phyloP scores from a whole-genome alignment of 2,329 filamentous ascomycete genomes.

The Nemania diffusa region DNA sequence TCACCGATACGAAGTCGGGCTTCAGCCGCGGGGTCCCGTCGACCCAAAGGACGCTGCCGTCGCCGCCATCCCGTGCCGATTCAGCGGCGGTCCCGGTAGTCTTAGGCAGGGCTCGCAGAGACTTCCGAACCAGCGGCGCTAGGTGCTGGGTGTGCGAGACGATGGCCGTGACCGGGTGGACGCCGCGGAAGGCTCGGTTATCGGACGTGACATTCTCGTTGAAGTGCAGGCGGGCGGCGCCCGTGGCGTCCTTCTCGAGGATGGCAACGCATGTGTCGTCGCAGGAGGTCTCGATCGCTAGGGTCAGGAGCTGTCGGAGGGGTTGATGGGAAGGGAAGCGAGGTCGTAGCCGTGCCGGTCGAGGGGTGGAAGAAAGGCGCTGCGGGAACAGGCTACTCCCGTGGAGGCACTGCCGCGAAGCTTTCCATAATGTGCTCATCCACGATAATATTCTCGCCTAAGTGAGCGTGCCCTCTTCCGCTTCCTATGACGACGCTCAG shows the following conservation, averaged over 20 bases:
- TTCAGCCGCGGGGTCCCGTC: conserved; percentile 54
- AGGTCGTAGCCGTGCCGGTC: background rate
- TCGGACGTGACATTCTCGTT: conserved; percentile 85
- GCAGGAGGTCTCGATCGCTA: conserved; percentile 87
- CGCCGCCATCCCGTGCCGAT: background rate
- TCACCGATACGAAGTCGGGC: conserved; percentile 89
- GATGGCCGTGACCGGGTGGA: conserved; percentile 81
- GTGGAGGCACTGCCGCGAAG: conserved; percentile 28
- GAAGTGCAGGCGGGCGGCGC: conserved; percentile 72
- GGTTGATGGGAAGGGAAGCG: conserved; percentile 1
- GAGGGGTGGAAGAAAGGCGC: background rate
- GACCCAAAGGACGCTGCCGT: conserved; percentile 35
- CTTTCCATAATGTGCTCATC: conserved; percentile 30
- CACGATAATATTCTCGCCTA: background rate
- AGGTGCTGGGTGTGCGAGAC: conserved; percentile 79
- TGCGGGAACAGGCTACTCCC: conserved; percentile 24
- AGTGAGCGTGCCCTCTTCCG: background rate
- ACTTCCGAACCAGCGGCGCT: conserved; percentile 72
- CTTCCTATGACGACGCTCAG: background rate
- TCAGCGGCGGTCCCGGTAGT: background rate
- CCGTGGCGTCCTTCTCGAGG: conserved; percentile 64
- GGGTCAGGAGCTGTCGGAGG: conserved; percentile 58
- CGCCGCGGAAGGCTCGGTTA: conserved; percentile 77
- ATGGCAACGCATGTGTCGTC: conserved; percentile 94
- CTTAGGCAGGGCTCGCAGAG: conserved; percentile 64